These are phyloP conservation scores for Olyra latifolia DNA, from an alignment of 176 grass and related monocot genomes.

Conservation along the genomic window DNA sequence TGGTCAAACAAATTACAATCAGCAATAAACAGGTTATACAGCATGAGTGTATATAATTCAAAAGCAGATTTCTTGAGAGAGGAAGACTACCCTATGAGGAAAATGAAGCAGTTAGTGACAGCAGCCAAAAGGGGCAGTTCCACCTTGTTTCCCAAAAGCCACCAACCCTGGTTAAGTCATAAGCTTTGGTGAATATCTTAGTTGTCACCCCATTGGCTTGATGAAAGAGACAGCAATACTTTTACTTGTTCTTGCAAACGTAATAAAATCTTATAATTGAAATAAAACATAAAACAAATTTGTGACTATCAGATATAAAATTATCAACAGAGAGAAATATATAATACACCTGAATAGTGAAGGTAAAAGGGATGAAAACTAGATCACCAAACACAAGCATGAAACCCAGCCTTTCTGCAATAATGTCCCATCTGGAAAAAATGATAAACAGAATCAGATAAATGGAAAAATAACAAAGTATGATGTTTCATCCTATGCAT, in stretches of 20 bases:
- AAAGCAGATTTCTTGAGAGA: conserved; percentile 16
- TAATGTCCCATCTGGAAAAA: conserved; percentile 93
- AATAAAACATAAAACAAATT: neutral
- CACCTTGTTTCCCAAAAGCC: conserved; percentile 85
- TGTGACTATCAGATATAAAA: neutral
- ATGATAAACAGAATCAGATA: neutral
- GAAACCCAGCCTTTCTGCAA: conserved; percentile 94
- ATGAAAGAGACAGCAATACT: neutral
- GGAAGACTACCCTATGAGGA: conserved; percentile 71
- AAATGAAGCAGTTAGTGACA: conserved; percentile 65
- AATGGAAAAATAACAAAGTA: neutral
- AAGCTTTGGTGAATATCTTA: neutral
- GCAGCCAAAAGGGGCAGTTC: conserved; percentile 57
- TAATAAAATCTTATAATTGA: neutral
- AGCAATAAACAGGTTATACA: conserved; percentile 5
- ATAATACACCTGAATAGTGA: conserved; percentile 80
- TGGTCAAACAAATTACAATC: conserved; percentile 1
- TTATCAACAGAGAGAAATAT: neutral
- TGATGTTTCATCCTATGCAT: neutral
- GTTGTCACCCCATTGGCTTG: neutral
- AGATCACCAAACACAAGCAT: conserved; percentile 98
- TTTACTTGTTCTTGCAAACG: neutral
- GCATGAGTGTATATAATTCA: neutral
- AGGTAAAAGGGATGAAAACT: conserved; percentile 98
- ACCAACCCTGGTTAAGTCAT: conserved; percentile 71